Conservation (phyloP, 495 filamentous ascomycete species). For the Penicillium fimorum region DNA sequence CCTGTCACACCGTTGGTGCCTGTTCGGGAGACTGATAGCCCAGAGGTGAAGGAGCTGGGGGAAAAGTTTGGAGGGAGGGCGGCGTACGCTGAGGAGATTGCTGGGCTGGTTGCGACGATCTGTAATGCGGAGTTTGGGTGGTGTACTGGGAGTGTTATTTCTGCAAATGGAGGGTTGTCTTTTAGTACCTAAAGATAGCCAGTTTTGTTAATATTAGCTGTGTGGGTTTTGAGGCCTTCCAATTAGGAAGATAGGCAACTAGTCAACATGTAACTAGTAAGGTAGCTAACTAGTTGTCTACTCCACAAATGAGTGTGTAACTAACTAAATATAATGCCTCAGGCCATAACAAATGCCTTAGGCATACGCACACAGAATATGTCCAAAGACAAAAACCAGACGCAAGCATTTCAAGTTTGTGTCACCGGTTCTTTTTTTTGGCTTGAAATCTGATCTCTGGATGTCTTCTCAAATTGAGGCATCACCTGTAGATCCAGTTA, state of each 20-base stretch:
- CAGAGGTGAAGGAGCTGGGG: conserved; percentile 36
- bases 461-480: neutral
- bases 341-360: neutral
- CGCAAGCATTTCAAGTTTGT: neutral
- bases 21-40: neutral
- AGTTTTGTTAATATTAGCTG: neutral
- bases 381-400: neutral
- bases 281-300: too few species aligned
- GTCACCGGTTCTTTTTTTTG: neutral
- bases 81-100: conserved; percentile 55
- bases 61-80: conserved; percentile 53
- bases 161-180: conserved; percentile 59
- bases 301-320: too few species aligned
- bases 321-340: too few species aligned
- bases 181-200: neutral
- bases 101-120: conserved; percentile 73
- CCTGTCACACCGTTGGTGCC: neutral
- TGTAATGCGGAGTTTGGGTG: conserved; percentile 63
- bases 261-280: too few species aligned
- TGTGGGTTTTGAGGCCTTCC: too few species aligned
- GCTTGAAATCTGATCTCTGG: neutral
- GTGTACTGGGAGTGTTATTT: conserved; percentile 73
- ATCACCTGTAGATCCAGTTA: neutral
- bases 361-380: neutral
- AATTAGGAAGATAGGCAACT: too few species aligned